phyloP scores from a whole-genome alignment of 768 basidiomycete genomes.

The Leccinum fibrillosum region DNA sequence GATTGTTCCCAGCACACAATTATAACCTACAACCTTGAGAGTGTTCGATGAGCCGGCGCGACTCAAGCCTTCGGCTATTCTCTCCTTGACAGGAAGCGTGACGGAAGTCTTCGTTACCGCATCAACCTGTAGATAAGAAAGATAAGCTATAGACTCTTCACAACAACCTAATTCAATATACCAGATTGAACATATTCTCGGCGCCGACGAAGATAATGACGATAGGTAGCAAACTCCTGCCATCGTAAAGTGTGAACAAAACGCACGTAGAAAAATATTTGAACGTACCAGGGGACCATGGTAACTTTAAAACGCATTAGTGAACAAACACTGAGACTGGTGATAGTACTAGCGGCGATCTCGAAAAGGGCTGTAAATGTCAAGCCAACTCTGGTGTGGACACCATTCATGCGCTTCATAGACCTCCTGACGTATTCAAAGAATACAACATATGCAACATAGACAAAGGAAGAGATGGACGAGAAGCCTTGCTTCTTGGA shows the following conservation, averaged over 20 bases:
- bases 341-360: slow-evolving; percentile 88
- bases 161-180: slow-evolving; percentile 36
- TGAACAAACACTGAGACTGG: slow-evolving; percentile 89
- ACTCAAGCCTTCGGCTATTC: slow-evolving; percentile 88
- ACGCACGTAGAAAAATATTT: neutral
- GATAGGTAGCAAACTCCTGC: slow-evolving; percentile 85
- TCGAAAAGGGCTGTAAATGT: slow-evolving; percentile 93
- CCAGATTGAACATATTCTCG: slow-evolving; percentile 96
- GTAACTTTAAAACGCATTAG: slow-evolving; percentile 85
- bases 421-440: slow-evolving; percentile 73
- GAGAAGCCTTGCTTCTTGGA: slow-evolving; percentile 48
- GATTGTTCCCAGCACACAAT: slow-evolving; percentile 72
- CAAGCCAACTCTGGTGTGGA: slow-evolving; percentile 88
- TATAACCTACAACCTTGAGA: slow-evolving; percentile 86
- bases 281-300: slow-evolving; percentile 80
- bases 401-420: slow-evolving; percentile 72
- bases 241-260: slow-evolving; percentile 8
- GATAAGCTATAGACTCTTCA: slow-evolving; percentile 23
- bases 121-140: slow-evolving; percentile 55
- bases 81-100: slow-evolving; percentile 84
- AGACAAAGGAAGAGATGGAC: slow-evolving; percentile 67
- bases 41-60: slow-evolving; percentile 90
- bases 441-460: slow-evolving; percentile 74
- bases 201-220: slow-evolving; percentile 94
- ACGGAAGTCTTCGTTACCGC: slow-evolving; percentile 83